Base-by-base conservation (phyloP, 495 filamentous ascomycete species). In the Pyrenula aspistea region DNA sequence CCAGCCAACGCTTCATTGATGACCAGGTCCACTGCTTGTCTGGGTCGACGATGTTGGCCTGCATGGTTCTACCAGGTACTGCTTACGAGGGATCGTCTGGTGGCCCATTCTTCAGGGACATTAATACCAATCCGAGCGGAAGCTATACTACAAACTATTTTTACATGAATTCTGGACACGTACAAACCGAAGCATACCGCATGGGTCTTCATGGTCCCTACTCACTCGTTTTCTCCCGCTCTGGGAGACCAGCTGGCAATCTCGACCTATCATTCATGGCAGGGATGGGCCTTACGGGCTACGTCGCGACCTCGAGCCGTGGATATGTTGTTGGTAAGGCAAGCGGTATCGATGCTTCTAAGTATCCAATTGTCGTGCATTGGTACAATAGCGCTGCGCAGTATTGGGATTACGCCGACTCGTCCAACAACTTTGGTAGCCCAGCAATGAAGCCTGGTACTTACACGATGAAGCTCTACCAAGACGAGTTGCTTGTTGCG, bases 161-260 rank as follows among this genome's bases (percentile, higher is more conserved):
- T 72, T 86, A 85, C 65, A 86, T 85, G 83, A 84, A 84, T 69
- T 79, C 76, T 21, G 75, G 74, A 12, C 81, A 84, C 55, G 79
- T 80, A 10, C 78, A 84, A 64, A 86, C 82, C 2, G 83, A 86
- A 58, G 57, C 70, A 2, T 83, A 67, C 67, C 75, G 83, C 24
- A 79, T 73, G 69, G 83, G 83, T 22, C 71, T 86, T n/a, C 82
- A 87, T 65, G 83, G 83, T 10, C 83, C 83, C 0, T 87, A 86
- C 63, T 71, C 78, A 2, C 73, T 84, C 66, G 65, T 73, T 53
- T 85, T 86, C 64, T 79, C 81, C 22, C 75, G 80, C 53, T 79
- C 76, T 25, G 79, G 80, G 2, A 71, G 78, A 1, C 80, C 82
- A 0, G 67, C 67, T 15, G 69, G 74, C 24, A 71, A 67, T 55